Evolutionary conservation across 2,329 filamentous ascomycete genomes (phyloP), one percentile per base, ranked within the genome.

Genomic region (Claviceps fusiformis): DNA sequence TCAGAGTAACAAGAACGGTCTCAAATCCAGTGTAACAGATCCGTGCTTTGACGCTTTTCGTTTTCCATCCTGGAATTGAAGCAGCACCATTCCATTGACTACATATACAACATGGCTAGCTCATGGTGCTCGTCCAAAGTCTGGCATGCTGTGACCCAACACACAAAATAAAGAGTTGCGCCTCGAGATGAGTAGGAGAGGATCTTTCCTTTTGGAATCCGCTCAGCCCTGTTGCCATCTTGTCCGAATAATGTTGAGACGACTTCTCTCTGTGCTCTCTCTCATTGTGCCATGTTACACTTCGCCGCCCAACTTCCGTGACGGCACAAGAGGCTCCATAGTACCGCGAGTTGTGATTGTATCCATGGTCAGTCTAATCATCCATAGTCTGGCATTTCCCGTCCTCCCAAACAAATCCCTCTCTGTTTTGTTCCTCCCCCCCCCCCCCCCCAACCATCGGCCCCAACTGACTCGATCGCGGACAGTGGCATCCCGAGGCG

Each of bases 401-500:
- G 9, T 33, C 31, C 31, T 6, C 31, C 31, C 31, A 33, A 33
- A 33, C 24, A 24, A 24, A 24, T 24, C 24, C 24, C 24, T 24
- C 24, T 24, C 24, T 24, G 24, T 24, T 24, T 24, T 24, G 24
- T 3, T 8, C 19, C n/a, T n/a, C n/a, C n/a, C n/a, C n/a, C n/a
- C n/a, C n/a, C n/a, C n/a, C n/a, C 24, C 19, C 19, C 19, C 19
- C 19, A 19, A 46, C 19, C 19, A 19, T 1, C 19, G 19, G 19
- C 19, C 19, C 19, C 19, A 19, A 27, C 13, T 43, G 10, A 19
- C 24, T 19, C 11, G 15, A 35, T 24, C 9, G 19, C 35, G 11
- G 4, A n/a, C 48, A 85, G 83, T 86, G 85, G 65, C 67, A 69
- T 3, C 79, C 80, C 0, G 83, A 86, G 69, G 80, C 77, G 9